Percentiles rank a stretch among this genome's conserved stretches.
Evolutionary conservation across 306 rosid genomes (phyloP).

Genomic region (Macrotyloma uniflorum): DNA sequence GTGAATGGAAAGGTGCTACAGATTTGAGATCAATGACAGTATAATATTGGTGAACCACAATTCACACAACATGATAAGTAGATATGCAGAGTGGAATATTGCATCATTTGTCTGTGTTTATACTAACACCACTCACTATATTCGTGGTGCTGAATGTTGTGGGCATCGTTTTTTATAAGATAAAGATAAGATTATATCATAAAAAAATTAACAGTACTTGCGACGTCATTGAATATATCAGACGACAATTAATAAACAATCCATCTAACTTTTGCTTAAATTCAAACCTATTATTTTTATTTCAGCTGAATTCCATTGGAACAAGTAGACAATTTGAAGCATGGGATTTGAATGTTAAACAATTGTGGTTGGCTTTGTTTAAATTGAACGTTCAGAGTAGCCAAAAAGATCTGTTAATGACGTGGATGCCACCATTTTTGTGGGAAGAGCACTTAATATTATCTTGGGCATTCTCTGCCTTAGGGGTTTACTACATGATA

Average conservation of each 20-base stretch:
- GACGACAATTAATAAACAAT: conserved; percentile 7
- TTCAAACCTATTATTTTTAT: conserved; percentile 16
- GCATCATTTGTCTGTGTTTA: conserved; percentile 52
- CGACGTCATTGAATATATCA: conserved; percentile 21
- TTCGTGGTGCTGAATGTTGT: conserved; percentile 41
- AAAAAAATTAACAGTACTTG: background rate
- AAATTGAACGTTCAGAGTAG: background rate
- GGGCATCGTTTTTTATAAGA: conserved; percentile 32
- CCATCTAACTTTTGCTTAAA: background rate
- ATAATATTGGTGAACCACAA: conserved; percentile 29
- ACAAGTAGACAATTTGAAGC: conserved; percentile 7
- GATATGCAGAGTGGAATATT: conserved; percentile 52
- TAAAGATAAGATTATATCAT: conserved; percentile 41
- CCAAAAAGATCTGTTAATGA: conserved; percentile 39
- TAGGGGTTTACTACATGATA: conserved; percentile 26
- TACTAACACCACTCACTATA: conserved; percentile 40
- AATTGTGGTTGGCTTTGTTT: conserved; percentile 28
- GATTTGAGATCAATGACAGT: background rate
- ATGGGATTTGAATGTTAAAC: conserved; percentile 23
- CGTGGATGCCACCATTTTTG: conserved; percentile 58
- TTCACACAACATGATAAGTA: conserved; percentile 35
- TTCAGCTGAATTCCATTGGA: conserved; percentile 18
- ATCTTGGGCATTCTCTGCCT: conserved; percentile 33
- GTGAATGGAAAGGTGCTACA: conserved; percentile 34
- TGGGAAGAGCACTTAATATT: conserved; percentile 56